Conservation (phyloP, 2,329 filamentous ascomycete genomes). For the Anthostomella pinea region DNA sequence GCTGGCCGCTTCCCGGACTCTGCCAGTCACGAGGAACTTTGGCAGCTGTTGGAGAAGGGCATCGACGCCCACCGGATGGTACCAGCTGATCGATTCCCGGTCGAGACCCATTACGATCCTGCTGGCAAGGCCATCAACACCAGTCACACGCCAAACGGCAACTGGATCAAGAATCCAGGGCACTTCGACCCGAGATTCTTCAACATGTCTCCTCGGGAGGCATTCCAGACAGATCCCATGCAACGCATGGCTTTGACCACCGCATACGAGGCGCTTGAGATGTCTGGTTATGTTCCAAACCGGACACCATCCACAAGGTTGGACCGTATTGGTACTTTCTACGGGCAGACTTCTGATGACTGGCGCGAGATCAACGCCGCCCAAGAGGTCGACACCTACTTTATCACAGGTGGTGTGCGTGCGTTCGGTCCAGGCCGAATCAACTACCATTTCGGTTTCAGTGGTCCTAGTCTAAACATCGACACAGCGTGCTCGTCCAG, state of each 20-base stretch:
- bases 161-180: slow-evolving; percentile 71
- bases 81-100: slow-evolving; percentile 71
- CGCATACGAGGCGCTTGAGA: slow-evolving; percentile 78
- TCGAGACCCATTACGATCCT: slow-evolving; percentile 67
- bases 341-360: slow-evolving; percentile 74
- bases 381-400: slow-evolving; percentile 61
- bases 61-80: slow-evolving; percentile 69
- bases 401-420: slow-evolving; percentile 47
- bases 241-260: slow-evolving; percentile 73
- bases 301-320: slow-evolving; percentile 67
- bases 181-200: slow-evolving; percentile 82
- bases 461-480: slow-evolving; percentile 37
- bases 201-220: slow-evolving; percentile 82
- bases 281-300: slow-evolving; percentile 74
- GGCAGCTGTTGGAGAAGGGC: slow-evolving; percentile 72
- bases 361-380: slow-evolving; percentile 73
- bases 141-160: slow-evolving; percentile 72
- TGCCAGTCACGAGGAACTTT: slow-evolving; percentile 67
- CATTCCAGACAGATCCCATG: slow-evolving; percentile 77
- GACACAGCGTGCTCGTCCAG: slow-evolving; percentile 42
- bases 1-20: slow-evolving; percentile 74
- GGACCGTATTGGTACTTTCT: slow-evolving; percentile 66
- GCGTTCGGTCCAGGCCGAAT: slow-evolving; percentile 52
- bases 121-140: slow-evolving; percentile 73
- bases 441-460: slow-evolving; percentile 42